Evolutionary conservation across 108 stramenopile species (phyloP).

Genomic region (Stephanodiscus minutulus): DNA sequence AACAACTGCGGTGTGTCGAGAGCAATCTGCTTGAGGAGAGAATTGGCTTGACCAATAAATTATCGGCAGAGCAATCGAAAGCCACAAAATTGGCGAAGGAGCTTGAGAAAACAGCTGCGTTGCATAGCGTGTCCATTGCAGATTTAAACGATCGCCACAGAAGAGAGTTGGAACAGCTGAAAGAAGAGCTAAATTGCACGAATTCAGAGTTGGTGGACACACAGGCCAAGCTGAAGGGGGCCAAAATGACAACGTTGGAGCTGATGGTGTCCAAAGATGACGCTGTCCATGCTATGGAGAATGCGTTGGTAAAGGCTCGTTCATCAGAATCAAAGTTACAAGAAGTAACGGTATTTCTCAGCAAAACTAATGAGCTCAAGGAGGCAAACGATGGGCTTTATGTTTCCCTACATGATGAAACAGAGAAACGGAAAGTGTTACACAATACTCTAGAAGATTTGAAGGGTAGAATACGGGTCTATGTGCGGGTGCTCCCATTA

Average conservation of each 20-base stretch:
- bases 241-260: slow-evolving; percentile 36
- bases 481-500: slow-evolving; percentile 66
- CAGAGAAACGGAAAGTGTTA: slow-evolving; percentile 59
- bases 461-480: slow-evolving; percentile 72
- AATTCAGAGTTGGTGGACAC: slow-evolving; percentile 19
- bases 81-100: slow-evolving; percentile 9
- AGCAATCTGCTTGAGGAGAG: slow-evolving; percentile 10
- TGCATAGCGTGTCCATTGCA: slow-evolving; percentile 5
- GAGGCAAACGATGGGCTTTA: slow-evolving; percentile 55
- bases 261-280: slow-evolving; percentile 33
- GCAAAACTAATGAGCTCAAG: slow-evolving; percentile 41
- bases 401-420: slow-evolving; percentile 47
- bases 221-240: slow-evolving; percentile 28
- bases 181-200: slow-evolving; percentile 4
- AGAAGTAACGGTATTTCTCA: slow-evolving; percentile 40
- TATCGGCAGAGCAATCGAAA: not conserved
- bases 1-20: slow-evolving; percentile 13
- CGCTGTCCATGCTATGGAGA: slow-evolving; percentile 27
- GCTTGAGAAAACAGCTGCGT: slow-evolving; percentile 9
- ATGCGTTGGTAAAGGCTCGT: slow-evolving; percentile 24
- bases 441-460: slow-evolving; percentile 75
- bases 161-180: slow-evolving; percentile 18
- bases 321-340: slow-evolving; percentile 30
- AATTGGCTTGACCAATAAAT: not conserved
- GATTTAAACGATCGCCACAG: slow-evolving; percentile 7